Conservation (phyloP, 345 rosid species). For the Euphorbia peplus region DNA sequence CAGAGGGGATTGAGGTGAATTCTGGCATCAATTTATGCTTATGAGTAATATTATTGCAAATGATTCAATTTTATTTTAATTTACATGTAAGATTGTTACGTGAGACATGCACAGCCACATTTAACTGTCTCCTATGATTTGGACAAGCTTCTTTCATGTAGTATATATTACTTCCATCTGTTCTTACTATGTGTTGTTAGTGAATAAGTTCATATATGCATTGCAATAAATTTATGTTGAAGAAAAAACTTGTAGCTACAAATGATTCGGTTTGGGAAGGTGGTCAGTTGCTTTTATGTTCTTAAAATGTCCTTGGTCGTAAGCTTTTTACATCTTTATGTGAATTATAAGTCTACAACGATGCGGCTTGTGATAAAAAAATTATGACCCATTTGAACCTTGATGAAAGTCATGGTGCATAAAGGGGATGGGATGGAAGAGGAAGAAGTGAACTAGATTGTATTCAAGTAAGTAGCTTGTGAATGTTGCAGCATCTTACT, state of each 20-base stretch:
- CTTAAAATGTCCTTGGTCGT: not conserved
- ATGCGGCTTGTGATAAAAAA: not conserved
- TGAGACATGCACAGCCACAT: not conserved
- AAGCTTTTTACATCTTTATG: not conserved
- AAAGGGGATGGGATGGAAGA: not conserved
- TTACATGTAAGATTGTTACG: not conserved
- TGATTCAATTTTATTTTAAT: not conserved
- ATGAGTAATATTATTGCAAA: not conserved
- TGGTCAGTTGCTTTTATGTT: not conserved
- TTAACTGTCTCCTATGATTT: not conserved
- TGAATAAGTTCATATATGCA: not conserved
- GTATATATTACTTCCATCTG: no score
- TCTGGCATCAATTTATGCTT: not conserved
- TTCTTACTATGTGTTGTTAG: not conserved
- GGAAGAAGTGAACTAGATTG: not conserved
- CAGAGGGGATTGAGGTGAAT: slow-evolving; percentile 89
- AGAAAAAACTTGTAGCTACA: not conserved
- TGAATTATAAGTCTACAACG: not conserved
- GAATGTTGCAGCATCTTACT: not conserved
- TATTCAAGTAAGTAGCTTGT: not conserved
- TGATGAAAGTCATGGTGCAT: not conserved
- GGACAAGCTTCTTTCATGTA: not conserved
- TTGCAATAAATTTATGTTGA: not conserved
- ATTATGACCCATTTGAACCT: not conserved
- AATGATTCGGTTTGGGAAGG: not conserved